phyloP scores from a whole-genome alignment of 208 protist species.

The Acanthamoeba lenticulata region DNA sequence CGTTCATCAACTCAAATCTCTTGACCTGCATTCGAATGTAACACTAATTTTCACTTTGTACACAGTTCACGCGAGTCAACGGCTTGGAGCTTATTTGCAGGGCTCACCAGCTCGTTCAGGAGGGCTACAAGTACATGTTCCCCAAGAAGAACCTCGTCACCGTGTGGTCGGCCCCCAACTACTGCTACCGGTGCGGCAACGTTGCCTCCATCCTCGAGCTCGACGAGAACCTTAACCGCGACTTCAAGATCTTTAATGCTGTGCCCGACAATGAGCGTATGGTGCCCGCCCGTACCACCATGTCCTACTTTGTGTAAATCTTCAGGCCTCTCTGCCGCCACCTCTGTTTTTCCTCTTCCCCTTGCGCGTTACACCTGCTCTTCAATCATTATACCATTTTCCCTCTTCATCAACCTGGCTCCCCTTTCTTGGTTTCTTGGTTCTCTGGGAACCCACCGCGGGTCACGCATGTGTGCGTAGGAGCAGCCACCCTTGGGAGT shows the following conservation, averaged over 20 bases:
- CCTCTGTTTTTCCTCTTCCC: background rate
- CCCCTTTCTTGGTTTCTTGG: no score
- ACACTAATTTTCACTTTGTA: background rate
- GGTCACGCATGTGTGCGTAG: no score
- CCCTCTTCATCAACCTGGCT: no score
- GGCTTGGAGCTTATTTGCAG: conserved; percentile 89
- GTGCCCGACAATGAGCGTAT: conserved; percentile 69
- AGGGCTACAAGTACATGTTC: conserved; percentile 95
- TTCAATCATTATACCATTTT: no score
- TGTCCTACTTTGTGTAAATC: conserved; percentile 87
- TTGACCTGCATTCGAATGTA: no score
- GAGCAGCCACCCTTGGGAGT: no score
- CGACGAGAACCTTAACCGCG: conserved; percentile 98
- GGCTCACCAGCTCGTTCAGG: conserved; percentile 93
- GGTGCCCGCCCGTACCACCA: conserved; percentile 50
- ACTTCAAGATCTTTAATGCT: conserved; percentile 88
- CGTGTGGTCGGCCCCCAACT: conserved; percentile 99
- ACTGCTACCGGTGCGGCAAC: conserved; percentile 99
- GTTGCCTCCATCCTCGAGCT: conserved; percentile 96
- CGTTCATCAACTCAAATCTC: background rate
- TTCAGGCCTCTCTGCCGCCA: background rate
- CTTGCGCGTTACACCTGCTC: no score
- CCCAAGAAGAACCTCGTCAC: conserved; percentile 94
- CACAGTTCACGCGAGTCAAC: conserved; percentile 89
- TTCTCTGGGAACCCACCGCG: no score